Evolutionary conservation across 331 rosid genomes (phyloP), one percentile per base, ranked within the genome.

Genomic region (Pyrus hybrid): DNA sequence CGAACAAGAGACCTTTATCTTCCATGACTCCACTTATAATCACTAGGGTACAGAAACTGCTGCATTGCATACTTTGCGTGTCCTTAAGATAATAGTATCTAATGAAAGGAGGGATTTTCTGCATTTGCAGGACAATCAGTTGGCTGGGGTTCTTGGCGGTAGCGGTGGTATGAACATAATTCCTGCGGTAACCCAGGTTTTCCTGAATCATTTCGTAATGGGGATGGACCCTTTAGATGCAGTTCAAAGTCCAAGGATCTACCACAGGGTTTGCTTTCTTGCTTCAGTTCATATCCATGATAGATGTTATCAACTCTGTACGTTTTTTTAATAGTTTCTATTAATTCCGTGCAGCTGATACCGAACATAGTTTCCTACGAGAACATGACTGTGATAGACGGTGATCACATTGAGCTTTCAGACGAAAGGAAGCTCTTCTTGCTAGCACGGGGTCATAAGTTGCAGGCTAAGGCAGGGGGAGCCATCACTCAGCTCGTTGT

Each of bases 11-110:
- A 80, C 97, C 99, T 14, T 73, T 92, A 80, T 92, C 99, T 76
- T 92, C 97, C 65, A 94, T 94, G 99, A 84, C 91, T 62, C 99
- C 99, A 37, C 74, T 94, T 41, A 83, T 94, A 18, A 66, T 94
- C 76, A 85, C 93, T 8, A 90, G 89, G 97, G 97, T 94, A 84
- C 56, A 30, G 2, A 13, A 4, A 41, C 5, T 29, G 70, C 26
- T 13, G 10, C 68, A 30, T 23, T 13, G 62, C 71, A n/a, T 41
- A 20, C 30, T 58, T 37, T 37, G 2, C 5, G 32, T 26, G 47
- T 49, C 32, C 14, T 2, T 3, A 21, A 26, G 70, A 28, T 25
- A 41, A 73, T 12, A 4, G 9, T 58, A n/a, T 7, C 35, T 32
- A 37, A 13, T 70, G 13, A 75, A 22, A 5, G 7, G 20, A 30